Evolutionary conservation across 495 filamentous ascomycete species (phyloP), one percentile per base, ranked within the genome.

Genomic region (Podospora anserina): DNA sequence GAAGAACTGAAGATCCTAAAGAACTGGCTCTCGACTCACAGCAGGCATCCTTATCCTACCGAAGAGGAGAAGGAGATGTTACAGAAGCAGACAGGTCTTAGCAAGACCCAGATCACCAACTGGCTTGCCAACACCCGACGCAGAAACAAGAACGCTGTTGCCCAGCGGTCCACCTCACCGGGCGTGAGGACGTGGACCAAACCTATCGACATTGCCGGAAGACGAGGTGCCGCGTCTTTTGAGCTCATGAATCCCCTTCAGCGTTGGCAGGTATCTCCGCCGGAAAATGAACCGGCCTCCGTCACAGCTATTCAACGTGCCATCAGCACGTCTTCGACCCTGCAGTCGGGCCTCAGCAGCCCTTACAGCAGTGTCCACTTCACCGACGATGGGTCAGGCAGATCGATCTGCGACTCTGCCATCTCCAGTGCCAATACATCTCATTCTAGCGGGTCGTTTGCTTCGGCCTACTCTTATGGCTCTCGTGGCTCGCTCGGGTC

Each of bases 51-150:
- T 0, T 96, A 96, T 76, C 92, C 92, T 18, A 92, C 83, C 30
- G 91, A 94, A 27, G 84, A 89, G 56, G 90, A 95, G 74, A 94
- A 92, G 77, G 88, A 92, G 57, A 82, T 86, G 70, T 83, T 96
- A 20, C 88, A 90, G 73, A 79, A 83, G 58, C 83, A 85, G 68
- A 96, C 92, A 2, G 91, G 91, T 15, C 83, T 96, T 28, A 92
- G 83, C 69, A 85, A 88, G 70, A 88, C 82, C 13, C 92, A 96
- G 76, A 91, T 96, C 63, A 88, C 87, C 27, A 94, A 94, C 74
- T 95, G 92, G 92, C 85, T 96, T 13, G 92, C 92, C 63, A 96
- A 96, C 76, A 90, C 92, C 65, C 88, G 92, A 54, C 86, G 92
- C 49, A 83, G 92, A 66, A 87, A 89, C 66, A 94, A 94, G 81